A percentile compares a stretch with the other conserved stretches of the same genome.
phyloP scores from a whole-genome alignment of 495 filamentous ascomycete genomes.

The Trichoderma reesei region DNA sequence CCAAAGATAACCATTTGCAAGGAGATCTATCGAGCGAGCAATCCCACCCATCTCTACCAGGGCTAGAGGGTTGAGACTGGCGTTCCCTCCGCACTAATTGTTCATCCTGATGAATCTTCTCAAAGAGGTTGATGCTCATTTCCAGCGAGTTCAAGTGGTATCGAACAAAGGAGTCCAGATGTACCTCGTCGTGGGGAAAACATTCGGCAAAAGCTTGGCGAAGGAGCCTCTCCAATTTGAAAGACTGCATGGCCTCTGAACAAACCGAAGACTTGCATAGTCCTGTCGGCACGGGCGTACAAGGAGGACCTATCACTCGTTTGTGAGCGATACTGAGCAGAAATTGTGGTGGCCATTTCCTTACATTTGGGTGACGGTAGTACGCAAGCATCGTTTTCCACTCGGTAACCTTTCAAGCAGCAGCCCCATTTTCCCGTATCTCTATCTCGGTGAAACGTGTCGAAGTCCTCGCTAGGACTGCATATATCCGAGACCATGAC shows the following conservation, averaged over 20 bases:
- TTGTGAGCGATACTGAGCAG: not conserved
- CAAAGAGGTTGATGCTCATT: not conserved
- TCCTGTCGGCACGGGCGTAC: not conserved
- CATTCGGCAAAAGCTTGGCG: not conserved
- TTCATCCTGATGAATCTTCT: not conserved
- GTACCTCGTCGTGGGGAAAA: not conserved
- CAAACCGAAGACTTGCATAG: not conserved
- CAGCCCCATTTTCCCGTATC: not conserved
- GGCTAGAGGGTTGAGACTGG: not conserved
- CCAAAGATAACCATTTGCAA: not conserved
- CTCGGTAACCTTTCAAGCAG: not conserved
- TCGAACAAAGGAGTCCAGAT: not conserved
- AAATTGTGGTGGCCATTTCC: not conserved
- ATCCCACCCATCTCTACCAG: not conserved
- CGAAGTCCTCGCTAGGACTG: not conserved
- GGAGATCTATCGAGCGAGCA: not conserved
- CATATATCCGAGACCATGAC: not conserved
- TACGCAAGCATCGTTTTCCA: not conserved
- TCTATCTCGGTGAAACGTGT: not conserved
- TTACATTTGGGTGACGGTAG: not conserved
- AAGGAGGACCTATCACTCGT: not conserved
- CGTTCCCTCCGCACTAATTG: too few relatives aligned
- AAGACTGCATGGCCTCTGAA: not conserved
- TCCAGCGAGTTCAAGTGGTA: not conserved
- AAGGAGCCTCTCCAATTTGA: not conserved